These are phyloP conservation scores for Pythium pyrilobum DNA, from an alignment of 352 stramenopile species.

Conservation along the genomic window DNA sequence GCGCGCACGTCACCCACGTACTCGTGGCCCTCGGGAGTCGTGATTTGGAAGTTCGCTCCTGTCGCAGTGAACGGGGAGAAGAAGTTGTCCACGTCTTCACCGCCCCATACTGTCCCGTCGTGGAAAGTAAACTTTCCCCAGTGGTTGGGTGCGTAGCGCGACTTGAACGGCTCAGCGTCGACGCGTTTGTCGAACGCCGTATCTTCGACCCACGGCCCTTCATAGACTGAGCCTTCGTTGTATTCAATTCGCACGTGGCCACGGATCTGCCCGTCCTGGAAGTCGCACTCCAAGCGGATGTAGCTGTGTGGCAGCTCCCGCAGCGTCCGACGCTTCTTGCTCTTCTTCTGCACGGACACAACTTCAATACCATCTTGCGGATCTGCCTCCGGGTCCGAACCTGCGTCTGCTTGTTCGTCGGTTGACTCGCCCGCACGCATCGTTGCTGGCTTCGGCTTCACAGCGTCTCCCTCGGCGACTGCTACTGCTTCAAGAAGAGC, in stretches of 20 bases:
- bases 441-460: not conserved
- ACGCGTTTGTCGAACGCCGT: slow-evolving; percentile 37
- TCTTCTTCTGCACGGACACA: slow-evolving; percentile 13
- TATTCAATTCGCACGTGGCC: slow-evolving; percentile 65
- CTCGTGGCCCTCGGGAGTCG: slow-evolving; percentile 33
- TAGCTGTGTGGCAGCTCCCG: slow-evolving; percentile 61
- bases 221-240: slow-evolving; percentile 74
- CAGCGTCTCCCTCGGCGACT: not conserved
- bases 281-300: slow-evolving; percentile 63
- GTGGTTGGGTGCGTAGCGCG: slow-evolving; percentile 29
- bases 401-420: not conserved
- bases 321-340: slow-evolving; percentile 11
- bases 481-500: slow-evolving; percentile 5
- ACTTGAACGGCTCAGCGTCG: slow-evolving; percentile 52
- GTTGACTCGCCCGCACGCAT: not conserved
- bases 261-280: slow-evolving; percentile 60
- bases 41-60: slow-evolving; percentile 49
- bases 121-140: slow-evolving; percentile 74
- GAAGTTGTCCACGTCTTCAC: slow-evolving; percentile 75
- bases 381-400: not conserved
- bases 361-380: not conserved
- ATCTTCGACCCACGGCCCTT: slow-evolving; percentile 77
- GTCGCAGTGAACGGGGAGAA: slow-evolving; percentile 72
- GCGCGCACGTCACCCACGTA: slow-evolving; percentile 50
- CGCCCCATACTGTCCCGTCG: slow-evolving; percentile 71